A percentile compares a stretch with the other conserved stretches of the same genome.
These are phyloP conservation scores for Rhizopogon rudus DNA, from an alignment of 768 basidiomycete genomes.

Conservation along the genomic window DNA sequence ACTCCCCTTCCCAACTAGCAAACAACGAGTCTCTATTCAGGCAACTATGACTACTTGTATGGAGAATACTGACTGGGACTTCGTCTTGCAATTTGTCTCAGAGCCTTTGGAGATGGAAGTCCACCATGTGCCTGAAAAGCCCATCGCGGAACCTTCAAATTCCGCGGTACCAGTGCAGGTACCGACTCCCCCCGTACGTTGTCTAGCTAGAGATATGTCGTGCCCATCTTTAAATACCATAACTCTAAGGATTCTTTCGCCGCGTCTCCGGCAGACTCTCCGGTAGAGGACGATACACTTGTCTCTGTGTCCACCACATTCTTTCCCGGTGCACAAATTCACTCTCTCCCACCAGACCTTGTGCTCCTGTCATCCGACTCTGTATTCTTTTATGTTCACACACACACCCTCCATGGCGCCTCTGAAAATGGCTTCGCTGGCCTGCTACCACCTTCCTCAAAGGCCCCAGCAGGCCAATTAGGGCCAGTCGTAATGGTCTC, in stretches of 20 bases:
- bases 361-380: conserved; percentile 67
- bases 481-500: conserved; percentile 55
- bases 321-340: conserved; percentile 61
- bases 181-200: conserved; percentile 62
- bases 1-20: background rate
- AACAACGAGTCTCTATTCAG: background rate
- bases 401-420: conserved; percentile 46
- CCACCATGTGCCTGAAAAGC: conserved; percentile 30
- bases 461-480: conserved; percentile 34
- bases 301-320: conserved; percentile 85
- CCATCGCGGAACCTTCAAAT: conserved; percentile 21
- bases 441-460: conserved; percentile 43
- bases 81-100: conserved; percentile 56
- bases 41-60: conserved; percentile 15
- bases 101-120: conserved; percentile 35
- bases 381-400: conserved; percentile 83
- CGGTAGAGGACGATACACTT: conserved; percentile 38
- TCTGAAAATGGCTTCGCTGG: conserved; percentile 65
- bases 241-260: conserved; percentile 25
- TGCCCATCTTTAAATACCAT: conserved; percentile 3
- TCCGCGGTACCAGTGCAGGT: conserved; percentile 34
- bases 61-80: conserved; percentile 54
- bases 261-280: conserved; percentile 27
- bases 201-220: conserved; percentile 5
- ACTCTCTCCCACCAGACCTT: conserved; percentile 53